A percentile compares a stretch with the other conserved stretches of the same genome.
Evolutionary conservation across 306 rosid genomes (phyloP).

Genomic region (Trifolium pratense): DNA sequence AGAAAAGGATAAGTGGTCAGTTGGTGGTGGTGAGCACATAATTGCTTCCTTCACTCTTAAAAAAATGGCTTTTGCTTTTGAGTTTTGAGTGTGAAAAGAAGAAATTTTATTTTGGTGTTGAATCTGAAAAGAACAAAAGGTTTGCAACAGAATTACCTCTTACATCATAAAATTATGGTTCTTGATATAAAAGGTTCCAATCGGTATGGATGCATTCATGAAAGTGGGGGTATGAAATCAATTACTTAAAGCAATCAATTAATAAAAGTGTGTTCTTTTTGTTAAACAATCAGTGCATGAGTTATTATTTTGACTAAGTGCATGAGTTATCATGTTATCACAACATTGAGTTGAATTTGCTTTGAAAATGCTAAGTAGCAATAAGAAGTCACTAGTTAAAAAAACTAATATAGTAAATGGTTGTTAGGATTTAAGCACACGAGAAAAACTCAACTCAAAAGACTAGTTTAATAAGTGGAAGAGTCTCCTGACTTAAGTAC

Average conservation of each 20-base stretch:
- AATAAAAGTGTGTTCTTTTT: background rate
- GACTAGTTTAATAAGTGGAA: too few species aligned
- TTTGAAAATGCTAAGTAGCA: too few species aligned
- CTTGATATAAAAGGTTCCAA: background rate
- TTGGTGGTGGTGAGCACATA: slow-evolving; percentile 15
- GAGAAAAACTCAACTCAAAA: too few species aligned
- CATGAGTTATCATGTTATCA: too few species aligned
- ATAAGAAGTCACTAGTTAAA: too few species aligned
- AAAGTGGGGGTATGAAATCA: slow-evolving; percentile 14
- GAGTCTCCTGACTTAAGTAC: too few species aligned
- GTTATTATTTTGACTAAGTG: background rate
- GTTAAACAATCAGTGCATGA: slow-evolving; percentile 19
- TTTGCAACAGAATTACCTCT: background rate
- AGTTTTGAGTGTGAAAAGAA: slow-evolving; percentile 39
- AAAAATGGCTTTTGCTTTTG: background rate
- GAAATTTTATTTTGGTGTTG: slow-evolving; percentile 28
- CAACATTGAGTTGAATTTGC: too few species aligned
- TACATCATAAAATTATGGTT: background rate
- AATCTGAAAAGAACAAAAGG: slow-evolving; percentile 37
- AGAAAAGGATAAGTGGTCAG: slow-evolving; percentile 22
- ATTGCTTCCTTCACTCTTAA: slow-evolving; percentile 4
- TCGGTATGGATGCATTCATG: slow-evolving; percentile 13
- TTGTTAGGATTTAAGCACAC: too few species aligned
- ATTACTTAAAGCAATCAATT: slow-evolving; percentile 11
- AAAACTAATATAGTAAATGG: too few species aligned